Base-by-base conservation (phyloP, 306 rosid species). In the Prunus kanzakura region DNA sequence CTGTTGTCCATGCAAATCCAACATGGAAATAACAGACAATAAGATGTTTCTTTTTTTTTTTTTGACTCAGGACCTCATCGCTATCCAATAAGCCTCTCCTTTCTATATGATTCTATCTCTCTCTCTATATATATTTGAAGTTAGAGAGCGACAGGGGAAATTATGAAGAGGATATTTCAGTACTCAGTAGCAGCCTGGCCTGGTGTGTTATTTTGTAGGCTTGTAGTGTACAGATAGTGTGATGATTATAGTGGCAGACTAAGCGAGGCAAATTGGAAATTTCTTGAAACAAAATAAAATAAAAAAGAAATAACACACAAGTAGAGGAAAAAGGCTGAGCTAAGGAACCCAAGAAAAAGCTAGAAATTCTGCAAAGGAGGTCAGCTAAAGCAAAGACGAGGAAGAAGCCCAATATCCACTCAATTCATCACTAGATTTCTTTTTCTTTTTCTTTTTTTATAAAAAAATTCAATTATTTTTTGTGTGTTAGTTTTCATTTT, bases 221-320 rank as follows among this genome's bases (percentile, higher is more conserved):
- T 79, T 63, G 76, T 72, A 63, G 76, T 73, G 72, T 46, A n/a
- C 67, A 67, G 79, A 78, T 61, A 81, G 49, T 69, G 77, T 84
- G 84, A 85, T 84, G 93, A 86, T 82, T 87, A 79, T 81, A 19
- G 80, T 76, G 82, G 79, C 71, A 79, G 87, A 80, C 79, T 56
- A 80, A 60, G 76, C 73, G 73, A 29, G 57, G 79, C 71, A 88
- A 86, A 68, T 75, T 82, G 72, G n/a, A 54, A 64, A 55, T 13
- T 58, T 58, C 16, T 22, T 58, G 16, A 25, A 58, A 29, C 25
- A 11, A 66, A 72, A 72, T 64, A 73, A 72, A 77, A 49, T 3
- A 66, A 38, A 27, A 20, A 54, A 51, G 10, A 72, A 64, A 11
- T 63, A 71, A 63, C 68, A 18, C 55, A 51, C 32, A 22, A 72